Percentiles rank a stretch among this genome's conserved stretches.
Evolutionary conservation across 192 early-diverging fungal species (phyloP).

Genomic region (Dissophora ornata): DNA sequence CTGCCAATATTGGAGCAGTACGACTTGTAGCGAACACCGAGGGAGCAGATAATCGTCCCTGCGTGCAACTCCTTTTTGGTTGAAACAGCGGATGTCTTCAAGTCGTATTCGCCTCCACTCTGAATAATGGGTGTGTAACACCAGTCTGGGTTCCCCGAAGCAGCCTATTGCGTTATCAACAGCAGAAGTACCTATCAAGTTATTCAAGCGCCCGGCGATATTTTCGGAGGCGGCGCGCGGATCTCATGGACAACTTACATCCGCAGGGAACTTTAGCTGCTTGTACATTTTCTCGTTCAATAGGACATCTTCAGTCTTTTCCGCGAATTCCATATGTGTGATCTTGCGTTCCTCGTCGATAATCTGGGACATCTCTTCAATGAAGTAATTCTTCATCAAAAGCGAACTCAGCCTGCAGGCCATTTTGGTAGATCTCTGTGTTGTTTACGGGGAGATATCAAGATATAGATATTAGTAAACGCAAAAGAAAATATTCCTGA

Average conservation of each 20-base stretch:
- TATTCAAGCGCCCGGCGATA: too few species aligned
- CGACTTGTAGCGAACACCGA: constrained; percentile 93
- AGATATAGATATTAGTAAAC: too few species aligned
- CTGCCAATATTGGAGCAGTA: constrained; percentile 96
- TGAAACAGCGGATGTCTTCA: constrained; percentile 83
- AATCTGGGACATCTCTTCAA: constrained; percentile 83
- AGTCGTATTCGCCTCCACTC: constrained; percentile 93
- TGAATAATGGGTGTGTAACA: constrained; percentile 95
- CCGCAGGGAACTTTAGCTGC: constrained; percentile 73
- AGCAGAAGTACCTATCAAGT: not conserved
- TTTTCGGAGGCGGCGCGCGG: too few species aligned
- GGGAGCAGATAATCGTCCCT: constrained; percentile 91
- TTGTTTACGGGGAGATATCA: too few species aligned
- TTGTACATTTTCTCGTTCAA: constrained; percentile 74
- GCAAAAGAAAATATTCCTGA: too few species aligned
- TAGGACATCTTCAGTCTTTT: constrained; percentile 76
- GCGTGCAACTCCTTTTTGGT: constrained; percentile 81
- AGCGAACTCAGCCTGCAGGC: constrained; percentile 80
- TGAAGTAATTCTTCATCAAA: constrained; percentile 89
- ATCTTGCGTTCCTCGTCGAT: constrained; percentile 91
- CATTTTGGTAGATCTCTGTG: constrained; percentile 72
- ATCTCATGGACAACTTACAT: constrained; percentile 67
- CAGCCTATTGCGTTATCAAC: constrained; percentile 40
- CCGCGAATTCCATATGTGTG: constrained; percentile 85
- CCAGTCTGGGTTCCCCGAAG: constrained; percentile 85